Conservation (phyloP, 2,329 filamentous ascomycete genomes). For the Pyrenophora teres region DNA sequence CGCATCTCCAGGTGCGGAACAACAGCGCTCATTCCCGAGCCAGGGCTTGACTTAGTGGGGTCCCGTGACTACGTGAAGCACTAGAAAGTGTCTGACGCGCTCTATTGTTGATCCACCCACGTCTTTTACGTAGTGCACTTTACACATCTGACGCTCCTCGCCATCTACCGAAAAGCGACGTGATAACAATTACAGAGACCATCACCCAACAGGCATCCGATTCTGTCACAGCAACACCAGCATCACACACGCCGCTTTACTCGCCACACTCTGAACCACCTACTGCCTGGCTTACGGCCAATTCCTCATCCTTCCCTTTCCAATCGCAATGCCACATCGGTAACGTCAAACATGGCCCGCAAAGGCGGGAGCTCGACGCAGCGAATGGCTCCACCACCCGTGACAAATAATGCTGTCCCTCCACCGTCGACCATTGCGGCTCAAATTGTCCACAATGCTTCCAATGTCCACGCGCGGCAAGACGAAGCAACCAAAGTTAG, state of each 20-base stretch:
- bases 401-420: conserved; percentile 30
- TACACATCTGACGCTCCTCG: not conserved
- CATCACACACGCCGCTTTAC: conserved; percentile 1
- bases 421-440: conserved; percentile 83
- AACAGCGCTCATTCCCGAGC: conserved; percentile 13
- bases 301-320: not conserved
- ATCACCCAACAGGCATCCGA: not conserved
- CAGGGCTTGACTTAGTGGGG: conserved; percentile 27
- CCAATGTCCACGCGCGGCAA: conserved; percentile 65
- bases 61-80: conserved; percentile 30
- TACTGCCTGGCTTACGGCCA: no score
- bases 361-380: conserved; percentile 44
- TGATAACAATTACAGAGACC: not conserved
- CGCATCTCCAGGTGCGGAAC: conserved; percentile 9
- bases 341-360: conserved; percentile 46
- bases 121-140: not conserved
- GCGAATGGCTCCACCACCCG: conserved; percentile 29
- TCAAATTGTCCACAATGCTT: conserved; percentile 81
- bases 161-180: not conserved
- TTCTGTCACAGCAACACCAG: not conserved
- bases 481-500: conserved; percentile 71
- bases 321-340: conserved; percentile 29
- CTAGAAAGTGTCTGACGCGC: conserved; percentile 16
- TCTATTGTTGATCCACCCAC: conserved; percentile 12
- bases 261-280: not conserved